phyloP scores from a whole-genome alignment of 306 rosid genomes.

The Quercus rubra region DNA sequence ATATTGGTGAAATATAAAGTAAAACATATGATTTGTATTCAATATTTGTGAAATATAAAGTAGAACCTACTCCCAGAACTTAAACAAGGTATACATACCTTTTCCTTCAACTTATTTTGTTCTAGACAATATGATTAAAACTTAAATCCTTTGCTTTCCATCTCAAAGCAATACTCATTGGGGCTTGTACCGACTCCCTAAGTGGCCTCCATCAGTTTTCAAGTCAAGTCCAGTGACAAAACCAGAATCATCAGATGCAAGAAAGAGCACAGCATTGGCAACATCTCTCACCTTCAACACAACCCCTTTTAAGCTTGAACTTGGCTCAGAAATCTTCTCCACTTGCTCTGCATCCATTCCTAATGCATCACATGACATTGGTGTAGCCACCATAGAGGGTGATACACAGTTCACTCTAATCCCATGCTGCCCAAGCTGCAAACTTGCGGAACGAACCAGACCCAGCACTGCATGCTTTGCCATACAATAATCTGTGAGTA shows the following conservation, averaged over 20 bases:
- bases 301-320: conserved; percentile 34
- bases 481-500: conserved; percentile 30
- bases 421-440: conserved; percentile 32
- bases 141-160: no score
- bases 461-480: conserved; percentile 58
- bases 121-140: no score
- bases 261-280: conserved; percentile 44
- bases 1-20: no score
- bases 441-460: conserved; percentile 37
- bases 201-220: conserved; percentile 34
- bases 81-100: no score
- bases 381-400: conserved; percentile 41
- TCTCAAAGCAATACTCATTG: no score
- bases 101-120: no score
- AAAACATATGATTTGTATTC: no score
- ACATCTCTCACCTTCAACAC: conserved; percentile 27
- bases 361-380: neutral
- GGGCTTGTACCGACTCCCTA: no score
- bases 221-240: conserved; percentile 46
- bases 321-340: neutral
- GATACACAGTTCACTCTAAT: conserved; percentile 53
- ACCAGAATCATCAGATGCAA: conserved; percentile 28
- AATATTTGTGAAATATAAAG: no score
- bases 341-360: conserved; percentile 9
- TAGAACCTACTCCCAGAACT: no score